phyloP scores from a whole-genome alignment of 2,329 filamentous ascomycete species.

The Gliomastix tumulicola region DNA sequence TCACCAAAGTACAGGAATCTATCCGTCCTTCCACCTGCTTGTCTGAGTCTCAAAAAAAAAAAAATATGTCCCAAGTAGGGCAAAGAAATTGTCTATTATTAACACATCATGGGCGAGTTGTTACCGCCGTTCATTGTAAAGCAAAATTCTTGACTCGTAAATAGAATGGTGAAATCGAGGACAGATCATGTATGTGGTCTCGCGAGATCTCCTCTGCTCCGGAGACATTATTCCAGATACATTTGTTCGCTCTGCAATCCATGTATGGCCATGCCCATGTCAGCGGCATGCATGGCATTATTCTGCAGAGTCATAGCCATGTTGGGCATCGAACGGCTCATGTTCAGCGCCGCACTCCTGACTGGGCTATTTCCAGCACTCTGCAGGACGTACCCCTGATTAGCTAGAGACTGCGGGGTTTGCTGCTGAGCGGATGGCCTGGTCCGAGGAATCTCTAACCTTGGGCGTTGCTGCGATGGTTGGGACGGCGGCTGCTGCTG shows the following conservation, averaged over 20 bases:
- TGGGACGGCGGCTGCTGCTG: slow-evolving; percentile 16
- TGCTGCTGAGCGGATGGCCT: slow-evolving; percentile 20
- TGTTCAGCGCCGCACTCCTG: slow-evolving; percentile 25
- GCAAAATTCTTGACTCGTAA: too few relatives aligned
- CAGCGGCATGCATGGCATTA: slow-evolving; percentile 29
- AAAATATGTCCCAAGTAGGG: too few relatives aligned
- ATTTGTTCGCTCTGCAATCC: slow-evolving; percentile 39
- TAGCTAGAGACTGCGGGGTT: slow-evolving; percentile 15
- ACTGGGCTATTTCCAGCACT: slow-evolving; percentile 27
- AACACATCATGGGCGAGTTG: too few relatives aligned
- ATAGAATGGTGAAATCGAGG: too few relatives aligned
- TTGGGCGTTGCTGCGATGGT: slow-evolving; percentile 29
- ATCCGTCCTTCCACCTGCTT: too few relatives aligned
- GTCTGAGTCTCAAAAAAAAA: too few relatives aligned
- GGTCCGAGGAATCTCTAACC: slow-evolving; percentile 35
- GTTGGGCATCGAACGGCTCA: slow-evolving; percentile 38
- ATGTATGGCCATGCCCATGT: slow-evolving; percentile 38
- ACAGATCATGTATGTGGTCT: too few relatives aligned
- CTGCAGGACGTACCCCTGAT: slow-evolving; percentile 35
- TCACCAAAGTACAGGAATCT: too few relatives aligned
- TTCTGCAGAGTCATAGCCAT: slow-evolving; percentile 34
- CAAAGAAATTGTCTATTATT: too few relatives aligned
- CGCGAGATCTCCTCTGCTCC: too few relatives aligned
- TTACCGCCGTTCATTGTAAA: too few relatives aligned
- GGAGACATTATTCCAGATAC: slow-evolving; percentile 48